Evolutionary conservation across 2,329 filamentous ascomycete species (phyloP).

Genomic region (Colletotrichum spinosum): DNA sequence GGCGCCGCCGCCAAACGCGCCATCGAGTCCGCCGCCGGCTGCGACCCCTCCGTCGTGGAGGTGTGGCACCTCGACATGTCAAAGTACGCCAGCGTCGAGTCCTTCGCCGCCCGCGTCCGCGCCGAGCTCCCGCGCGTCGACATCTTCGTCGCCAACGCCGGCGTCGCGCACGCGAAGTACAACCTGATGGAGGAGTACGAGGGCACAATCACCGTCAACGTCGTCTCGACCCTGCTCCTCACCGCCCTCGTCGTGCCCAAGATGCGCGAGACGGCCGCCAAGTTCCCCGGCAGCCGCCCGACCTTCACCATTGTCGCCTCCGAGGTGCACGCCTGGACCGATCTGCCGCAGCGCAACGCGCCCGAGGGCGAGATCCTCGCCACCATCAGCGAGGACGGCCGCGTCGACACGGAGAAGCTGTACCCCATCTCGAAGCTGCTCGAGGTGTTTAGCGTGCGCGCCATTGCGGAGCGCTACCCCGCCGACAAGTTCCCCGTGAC

Average conservation of each 20-base stretch:
- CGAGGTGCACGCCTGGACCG: constrained; percentile 42
- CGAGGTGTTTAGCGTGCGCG: constrained; percentile 43
- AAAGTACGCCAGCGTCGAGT: constrained; percentile 57
- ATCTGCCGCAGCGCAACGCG: constrained; percentile 43
- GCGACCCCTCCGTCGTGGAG: constrained; percentile 47
- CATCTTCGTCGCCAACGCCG: constrained; percentile 55
- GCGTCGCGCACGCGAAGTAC: constrained; percentile 51
- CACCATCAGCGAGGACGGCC: constrained; percentile 42
- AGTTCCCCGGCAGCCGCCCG: constrained; percentile 37
- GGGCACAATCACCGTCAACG: constrained; percentile 62
- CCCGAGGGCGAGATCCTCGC: constrained; percentile 45
- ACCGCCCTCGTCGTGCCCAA: constrained; percentile 62
- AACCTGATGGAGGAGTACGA: constrained; percentile 58
- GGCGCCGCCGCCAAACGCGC: constrained; percentile 47
- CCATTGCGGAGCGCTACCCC: constrained; percentile 37
- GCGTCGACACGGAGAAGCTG: constrained; percentile 28
- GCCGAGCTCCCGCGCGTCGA: constrained; percentile 55
- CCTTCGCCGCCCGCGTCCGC: constrained; percentile 53
- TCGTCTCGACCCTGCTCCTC: constrained; percentile 64
- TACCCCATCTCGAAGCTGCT: constrained; percentile 49
- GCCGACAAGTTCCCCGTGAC: constrained; percentile 49
- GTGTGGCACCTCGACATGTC: constrained; percentile 64
- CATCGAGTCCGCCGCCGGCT: constrained; percentile 46
- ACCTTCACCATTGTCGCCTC: constrained; percentile 45
- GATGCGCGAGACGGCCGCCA: constrained; percentile 53